phyloP scores from a whole-genome alignment of 768 basidiomycete species.

The Holtermannia corniformis region DNA sequence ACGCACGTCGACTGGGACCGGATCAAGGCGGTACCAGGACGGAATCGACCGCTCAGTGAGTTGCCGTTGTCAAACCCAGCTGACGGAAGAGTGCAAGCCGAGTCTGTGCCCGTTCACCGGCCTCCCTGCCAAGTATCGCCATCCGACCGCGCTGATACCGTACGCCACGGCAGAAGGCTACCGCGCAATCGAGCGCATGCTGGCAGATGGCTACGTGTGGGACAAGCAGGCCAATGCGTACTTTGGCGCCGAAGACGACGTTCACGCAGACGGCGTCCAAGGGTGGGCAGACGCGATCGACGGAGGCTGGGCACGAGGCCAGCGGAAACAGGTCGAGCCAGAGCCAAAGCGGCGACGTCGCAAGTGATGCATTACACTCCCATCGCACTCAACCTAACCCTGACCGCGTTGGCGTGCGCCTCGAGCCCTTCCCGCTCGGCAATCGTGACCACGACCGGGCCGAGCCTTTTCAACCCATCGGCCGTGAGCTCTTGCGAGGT shows the following conservation, averaged over 20 bases:
- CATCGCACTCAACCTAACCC: constrained; percentile 55
- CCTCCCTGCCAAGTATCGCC: constrained; percentile 61
- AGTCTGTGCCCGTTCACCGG: constrained; percentile 72
- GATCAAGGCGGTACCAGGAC: constrained; percentile 22
- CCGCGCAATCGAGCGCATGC: constrained; percentile 52
- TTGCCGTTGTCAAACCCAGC: not conserved
- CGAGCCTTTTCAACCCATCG: constrained; percentile 64
- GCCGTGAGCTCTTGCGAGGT: constrained; percentile 87
- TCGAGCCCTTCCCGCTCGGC: constrained; percentile 92
- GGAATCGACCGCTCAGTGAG: constrained; percentile 25
- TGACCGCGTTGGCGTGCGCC: constrained; percentile 93
- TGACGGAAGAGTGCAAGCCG: constrained; percentile 52
- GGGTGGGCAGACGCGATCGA: constrained; percentile 27
- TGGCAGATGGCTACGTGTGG: constrained; percentile 67
- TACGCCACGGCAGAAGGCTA: constrained; percentile 65
- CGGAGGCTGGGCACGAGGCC: constrained; percentile 20
- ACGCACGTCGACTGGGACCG: constrained; percentile 58
- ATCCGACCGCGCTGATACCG: constrained; percentile 69
- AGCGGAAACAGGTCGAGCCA: not conserved
- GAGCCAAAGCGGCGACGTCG: not conserved
- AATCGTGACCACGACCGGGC: constrained; percentile 76
- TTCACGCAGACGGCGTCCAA: constrained; percentile 24
- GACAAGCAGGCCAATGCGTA: constrained; percentile 26
- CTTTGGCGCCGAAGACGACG: constrained; percentile 31
- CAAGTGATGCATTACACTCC: not conserved